phyloP scores from a whole-genome alignment of 805 yeast species.

The Barnettozyma sucrosica region DNA sequence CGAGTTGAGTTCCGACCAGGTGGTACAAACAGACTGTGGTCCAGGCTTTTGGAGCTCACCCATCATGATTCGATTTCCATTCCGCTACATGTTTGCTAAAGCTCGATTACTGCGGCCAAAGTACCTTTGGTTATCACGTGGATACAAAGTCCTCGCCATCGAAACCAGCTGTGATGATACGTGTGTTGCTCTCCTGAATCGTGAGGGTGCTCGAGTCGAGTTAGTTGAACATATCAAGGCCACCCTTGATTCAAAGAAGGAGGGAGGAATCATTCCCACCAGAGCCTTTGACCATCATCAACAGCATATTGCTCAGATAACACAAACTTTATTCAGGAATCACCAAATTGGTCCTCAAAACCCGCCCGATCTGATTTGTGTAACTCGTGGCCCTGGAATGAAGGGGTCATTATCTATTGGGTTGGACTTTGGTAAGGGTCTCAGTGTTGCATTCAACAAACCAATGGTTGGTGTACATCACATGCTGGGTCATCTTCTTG shows the following conservation, averaged over 20 bases:
- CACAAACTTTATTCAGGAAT: conserved; percentile 36
- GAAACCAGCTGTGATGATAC: conserved; percentile 96
- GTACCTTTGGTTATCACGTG: conserved; percentile 15
- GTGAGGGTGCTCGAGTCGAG: conserved; percentile 33
- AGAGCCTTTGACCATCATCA: conserved; percentile 81
- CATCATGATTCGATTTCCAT: too few species aligned
- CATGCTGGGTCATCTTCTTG: conserved; percentile 86
- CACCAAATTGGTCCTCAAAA: conserved; percentile 12
- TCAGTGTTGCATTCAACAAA: conserved; percentile 66
- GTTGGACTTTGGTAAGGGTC: conserved; percentile 77
- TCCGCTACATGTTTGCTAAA: not conserved
- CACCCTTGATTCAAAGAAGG: conserved; percentile 58
- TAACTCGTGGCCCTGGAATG: conserved; percentile 97
- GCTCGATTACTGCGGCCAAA: not conserved
- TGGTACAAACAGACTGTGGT: too few species aligned
- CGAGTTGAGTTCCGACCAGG: not conserved
- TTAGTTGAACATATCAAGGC: conserved; percentile 50
- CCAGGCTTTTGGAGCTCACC: too few species aligned
- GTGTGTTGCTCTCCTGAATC: conserved; percentile 72
- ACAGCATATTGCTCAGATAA: conserved; percentile 44
- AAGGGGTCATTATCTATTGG: conserved; percentile 82
- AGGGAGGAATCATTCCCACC: conserved; percentile 87
- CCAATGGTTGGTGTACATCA: conserved; percentile 92
- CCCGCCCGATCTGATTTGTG: conserved; percentile 72
- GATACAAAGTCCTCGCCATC: conserved; percentile 70